Evolutionary conservation across 306 rosid genomes (phyloP).

Genomic region (Arachis hypogaea): DNA sequence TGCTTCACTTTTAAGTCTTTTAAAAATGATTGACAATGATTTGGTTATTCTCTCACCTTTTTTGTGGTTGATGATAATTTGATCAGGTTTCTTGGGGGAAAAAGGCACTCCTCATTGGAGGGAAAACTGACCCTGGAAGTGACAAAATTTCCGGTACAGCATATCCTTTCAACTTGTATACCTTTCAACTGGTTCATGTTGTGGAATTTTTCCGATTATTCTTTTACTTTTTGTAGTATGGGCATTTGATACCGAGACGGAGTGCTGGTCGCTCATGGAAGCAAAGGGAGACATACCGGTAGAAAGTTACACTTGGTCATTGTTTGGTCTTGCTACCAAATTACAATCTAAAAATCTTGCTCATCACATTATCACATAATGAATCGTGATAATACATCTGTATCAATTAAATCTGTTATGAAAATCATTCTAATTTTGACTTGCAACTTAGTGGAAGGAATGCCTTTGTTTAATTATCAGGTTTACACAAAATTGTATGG

Average conservation of each 20-base stretch:
- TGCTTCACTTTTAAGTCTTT: background rate
- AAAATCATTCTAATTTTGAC: background rate
- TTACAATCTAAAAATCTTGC: constrained; percentile 14
- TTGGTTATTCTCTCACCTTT: constrained; percentile 9
- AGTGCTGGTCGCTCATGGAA: constrained; percentile 94
- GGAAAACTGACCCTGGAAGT: constrained; percentile 84
- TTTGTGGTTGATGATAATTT: constrained; percentile 28
- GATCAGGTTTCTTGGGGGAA: constrained; percentile 85
- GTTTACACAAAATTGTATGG: background rate
- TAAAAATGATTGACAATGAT: constrained; percentile 12
- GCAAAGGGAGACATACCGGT: constrained; percentile 95
- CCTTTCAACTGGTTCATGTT: constrained; percentile 20
- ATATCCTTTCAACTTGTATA: constrained; percentile 30
- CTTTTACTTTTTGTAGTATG: constrained; percentile 62
- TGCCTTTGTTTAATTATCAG: constrained; percentile 16
- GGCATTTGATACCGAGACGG: constrained; percentile 91
- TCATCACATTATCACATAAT: background rate
- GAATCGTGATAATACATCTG: constrained; percentile 20
- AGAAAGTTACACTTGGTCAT: background rate
- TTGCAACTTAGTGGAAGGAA: constrained; percentile 19
- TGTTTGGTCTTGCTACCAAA: constrained; percentile 10
- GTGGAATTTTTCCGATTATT: constrained; percentile 30
- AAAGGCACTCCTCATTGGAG: constrained; percentile 85
- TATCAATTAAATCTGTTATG: constrained; percentile 2
- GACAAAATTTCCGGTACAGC: constrained; percentile 79